Conservation (phyloP, 2,329 filamentous ascomycete species). For the Arthrobotrys pseudoclavata region DNA sequence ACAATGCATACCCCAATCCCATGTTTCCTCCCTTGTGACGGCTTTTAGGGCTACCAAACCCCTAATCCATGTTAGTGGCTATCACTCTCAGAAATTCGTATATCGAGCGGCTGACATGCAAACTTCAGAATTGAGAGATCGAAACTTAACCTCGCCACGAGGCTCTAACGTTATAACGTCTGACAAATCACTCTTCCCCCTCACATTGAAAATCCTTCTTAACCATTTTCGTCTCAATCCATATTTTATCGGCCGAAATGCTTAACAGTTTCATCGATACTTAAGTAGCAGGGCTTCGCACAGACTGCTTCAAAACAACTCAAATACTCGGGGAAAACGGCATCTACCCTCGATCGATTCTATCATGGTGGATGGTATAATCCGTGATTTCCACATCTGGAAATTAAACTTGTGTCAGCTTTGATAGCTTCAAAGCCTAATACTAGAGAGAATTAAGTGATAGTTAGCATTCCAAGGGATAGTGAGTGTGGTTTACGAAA, state of each 20-base stretch:
- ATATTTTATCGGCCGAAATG: conserved; percentile 7
- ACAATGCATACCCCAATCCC: conserved; percentile 5
- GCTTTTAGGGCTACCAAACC: not conserved
- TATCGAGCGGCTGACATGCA: conserved; percentile 13
- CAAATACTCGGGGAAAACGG: not conserved
- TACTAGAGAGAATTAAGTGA: not conserved
- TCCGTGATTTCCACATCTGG: not conserved
- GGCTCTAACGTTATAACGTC: conserved; percentile 2
- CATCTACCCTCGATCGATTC: not conserved
- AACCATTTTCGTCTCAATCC: conserved; percentile 1
- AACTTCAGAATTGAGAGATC: not conserved
- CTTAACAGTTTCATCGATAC: not conserved
- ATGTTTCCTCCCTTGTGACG: conserved; percentile 1
- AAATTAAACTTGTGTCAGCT: not conserved
- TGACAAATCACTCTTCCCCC: conserved; percentile 12
- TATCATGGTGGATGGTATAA: not conserved
- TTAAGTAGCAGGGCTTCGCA: not conserved
- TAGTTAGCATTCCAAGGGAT: not conserved
- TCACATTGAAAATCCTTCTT: not conserved
- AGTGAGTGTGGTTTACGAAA: not conserved
- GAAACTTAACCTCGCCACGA: not conserved
- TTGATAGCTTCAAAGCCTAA: not conserved
- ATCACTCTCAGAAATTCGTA: not conserved
- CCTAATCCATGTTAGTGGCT: not conserved
- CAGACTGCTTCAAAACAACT: not conserved